phyloP scores from a whole-genome alignment of 257 asterid genomes.

The Solanum appendiculatum region DNA sequence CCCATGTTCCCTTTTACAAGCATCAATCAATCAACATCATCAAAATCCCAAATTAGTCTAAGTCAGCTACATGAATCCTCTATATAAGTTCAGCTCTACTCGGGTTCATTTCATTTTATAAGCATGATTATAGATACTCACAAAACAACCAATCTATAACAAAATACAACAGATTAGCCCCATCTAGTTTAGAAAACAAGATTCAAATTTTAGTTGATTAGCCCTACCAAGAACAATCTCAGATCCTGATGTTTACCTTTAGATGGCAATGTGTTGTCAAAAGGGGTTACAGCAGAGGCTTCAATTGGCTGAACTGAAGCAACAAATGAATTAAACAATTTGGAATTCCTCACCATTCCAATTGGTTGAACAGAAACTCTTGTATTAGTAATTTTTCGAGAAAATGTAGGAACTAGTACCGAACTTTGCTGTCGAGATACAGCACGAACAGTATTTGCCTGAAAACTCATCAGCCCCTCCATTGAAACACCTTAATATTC shows the following conservation, averaged over 20 bases:
- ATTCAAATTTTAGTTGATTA: neutral
- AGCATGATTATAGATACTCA: neutral
- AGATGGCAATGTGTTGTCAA: slow-evolving; percentile 65
- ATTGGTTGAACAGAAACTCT: slow-evolving; percentile 9
- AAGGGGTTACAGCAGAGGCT: slow-evolving; percentile 23
- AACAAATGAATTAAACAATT: slow-evolving; percentile 28
- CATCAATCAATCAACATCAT: neutral
- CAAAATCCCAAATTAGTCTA: neutral
- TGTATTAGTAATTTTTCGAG: slow-evolving; percentile 21
- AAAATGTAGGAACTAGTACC: slow-evolving; percentile 14
- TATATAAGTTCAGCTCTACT: neutral
- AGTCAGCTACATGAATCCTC: neutral
- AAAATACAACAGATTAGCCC: neutral
- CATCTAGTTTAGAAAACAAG: neutral
- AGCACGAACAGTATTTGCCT: slow-evolving; percentile 26
- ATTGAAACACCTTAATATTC: slow-evolving; percentile 14
- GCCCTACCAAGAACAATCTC: neutral
- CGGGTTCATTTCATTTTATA: neutral
- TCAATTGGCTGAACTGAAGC: slow-evolving; percentile 60
- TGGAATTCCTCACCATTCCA: slow-evolving; percentile 27
- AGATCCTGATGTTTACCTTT: slow-evolving; percentile 30
- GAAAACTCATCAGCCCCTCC: slow-evolving; percentile 60
- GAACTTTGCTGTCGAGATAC: slow-evolving; percentile 15
- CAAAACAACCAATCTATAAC: neutral
- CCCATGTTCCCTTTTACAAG: neutral